Evolutionary conservation across 345 rosid genomes (phyloP).

Genomic region (Schrenkiella parvula): DNA sequence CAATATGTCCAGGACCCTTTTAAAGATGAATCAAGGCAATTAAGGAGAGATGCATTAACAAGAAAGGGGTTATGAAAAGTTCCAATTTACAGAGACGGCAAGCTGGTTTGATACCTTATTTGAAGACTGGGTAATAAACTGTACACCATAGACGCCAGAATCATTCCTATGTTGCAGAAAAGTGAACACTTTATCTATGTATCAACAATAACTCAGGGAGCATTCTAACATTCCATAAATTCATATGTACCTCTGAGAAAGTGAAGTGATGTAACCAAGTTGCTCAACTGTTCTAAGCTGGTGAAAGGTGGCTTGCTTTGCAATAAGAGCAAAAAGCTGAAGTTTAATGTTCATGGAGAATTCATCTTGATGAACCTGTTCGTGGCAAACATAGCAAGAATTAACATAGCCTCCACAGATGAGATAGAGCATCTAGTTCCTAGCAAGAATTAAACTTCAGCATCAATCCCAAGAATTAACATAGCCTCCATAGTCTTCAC

Average conservation of each 20-base stretch:
- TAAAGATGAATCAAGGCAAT: neutral
- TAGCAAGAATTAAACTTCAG: too few relatives aligned
- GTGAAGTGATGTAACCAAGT: conserved; percentile 76
- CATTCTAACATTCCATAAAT: neutral
- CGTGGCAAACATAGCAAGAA: neutral
- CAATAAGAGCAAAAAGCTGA: conserved; percentile 55
- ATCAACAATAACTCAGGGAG: neutral
- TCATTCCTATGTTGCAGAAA: conserved; percentile 44
- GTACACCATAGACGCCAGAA: conserved; percentile 64
- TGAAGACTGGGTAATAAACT: conserved; percentile 73
- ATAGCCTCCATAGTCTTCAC: too few relatives aligned
- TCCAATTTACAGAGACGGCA: neutral
- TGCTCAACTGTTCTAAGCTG: conserved; percentile 92
- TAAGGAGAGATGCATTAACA: neutral
- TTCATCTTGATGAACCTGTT: conserved; percentile 79
- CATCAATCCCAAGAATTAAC: too few relatives aligned
- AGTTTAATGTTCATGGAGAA: conserved; percentile 59
- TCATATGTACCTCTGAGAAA: conserved; percentile 54
- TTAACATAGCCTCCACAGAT: too few relatives aligned
- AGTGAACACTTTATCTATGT: neutral
- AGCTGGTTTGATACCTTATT: conserved; percentile 43
- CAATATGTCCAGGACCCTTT: conserved; percentile 73
- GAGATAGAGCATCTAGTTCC: conserved; percentile 57
- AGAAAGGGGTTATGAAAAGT: neutral
- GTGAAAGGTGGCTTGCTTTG: conserved; percentile 82